phyloP scores from a whole-genome alignment of 495 filamentous ascomycete species.

The Bathelium albidoporum region DNA sequence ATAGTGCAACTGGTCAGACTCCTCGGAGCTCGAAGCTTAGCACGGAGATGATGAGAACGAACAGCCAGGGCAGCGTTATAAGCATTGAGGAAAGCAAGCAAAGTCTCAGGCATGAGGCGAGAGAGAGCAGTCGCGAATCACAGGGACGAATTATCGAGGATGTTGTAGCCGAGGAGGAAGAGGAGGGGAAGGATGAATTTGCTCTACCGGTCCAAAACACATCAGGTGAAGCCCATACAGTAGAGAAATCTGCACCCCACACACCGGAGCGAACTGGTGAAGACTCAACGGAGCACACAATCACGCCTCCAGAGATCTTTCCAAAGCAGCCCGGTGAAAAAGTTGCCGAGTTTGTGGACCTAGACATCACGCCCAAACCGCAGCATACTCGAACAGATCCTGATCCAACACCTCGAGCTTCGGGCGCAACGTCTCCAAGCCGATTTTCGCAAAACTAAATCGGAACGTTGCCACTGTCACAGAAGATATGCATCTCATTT shows the following conservation, averaged over 20 bases:
- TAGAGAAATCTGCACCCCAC: not conserved
- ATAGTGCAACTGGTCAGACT: not conserved
- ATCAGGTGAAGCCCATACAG: no score
- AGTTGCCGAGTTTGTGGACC: slow-evolving; percentile 31
- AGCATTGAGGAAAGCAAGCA: slow-evolving; percentile 22
- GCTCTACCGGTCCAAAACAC: slow-evolving; percentile 18
- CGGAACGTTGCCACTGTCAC: not conserved
- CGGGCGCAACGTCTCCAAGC: not conserved
- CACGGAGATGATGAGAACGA: slow-evolving; percentile 92
- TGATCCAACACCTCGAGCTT: slow-evolving; percentile 19
- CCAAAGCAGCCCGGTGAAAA: slow-evolving; percentile 25
- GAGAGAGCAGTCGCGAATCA: not conserved
- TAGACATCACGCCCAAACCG: slow-evolving; percentile 24
- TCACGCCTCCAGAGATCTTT: slow-evolving; percentile 39
- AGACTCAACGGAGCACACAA: slow-evolving; percentile 18
- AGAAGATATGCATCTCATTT: not conserved
- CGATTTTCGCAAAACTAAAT: not conserved
- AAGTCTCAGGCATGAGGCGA: not conserved
- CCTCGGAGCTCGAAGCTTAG: slow-evolving; percentile 64
- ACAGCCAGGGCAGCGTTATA: slow-evolving; percentile 77
- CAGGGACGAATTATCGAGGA: slow-evolving; percentile 13
- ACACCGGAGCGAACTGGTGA: slow-evolving; percentile 14
- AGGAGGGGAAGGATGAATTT: slow-evolving; percentile 18
- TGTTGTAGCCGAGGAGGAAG: slow-evolving; percentile 14
- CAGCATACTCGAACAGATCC: slow-evolving; percentile 13